Base-by-base conservation (phyloP, 2,329 filamentous ascomycete species). In the Thelonectria rubi region DNA sequence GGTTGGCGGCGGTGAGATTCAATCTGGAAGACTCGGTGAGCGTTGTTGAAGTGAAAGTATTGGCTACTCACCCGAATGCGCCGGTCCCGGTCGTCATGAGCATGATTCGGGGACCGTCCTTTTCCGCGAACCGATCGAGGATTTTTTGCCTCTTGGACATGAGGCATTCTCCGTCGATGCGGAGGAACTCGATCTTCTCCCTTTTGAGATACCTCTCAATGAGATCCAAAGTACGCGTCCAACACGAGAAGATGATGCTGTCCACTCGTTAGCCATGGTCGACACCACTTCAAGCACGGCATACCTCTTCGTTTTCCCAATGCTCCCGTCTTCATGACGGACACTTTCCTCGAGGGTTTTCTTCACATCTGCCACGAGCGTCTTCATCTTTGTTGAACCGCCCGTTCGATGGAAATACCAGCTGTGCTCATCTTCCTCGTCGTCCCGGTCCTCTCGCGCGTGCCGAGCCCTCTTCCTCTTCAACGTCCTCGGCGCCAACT, bases 71-170 rank as follows among this genome's bases (percentile, higher is more conserved):
- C 82, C 82, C 82, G 30, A 81, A 79, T 0, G 81, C 83, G 0
- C 82, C 83, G 0, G 82, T 84, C 0, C 83, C 82, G 0, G 79
- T 81, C 0, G 81, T 85, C 82, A 86, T 85, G 15, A 86, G 76
- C 1, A 86, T 72, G 0, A 85, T 77, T 0, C 69, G 73, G 0
- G 72, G 56, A 0, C 70, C 61, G 0, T 61, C 55, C 0, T 72
- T 64, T 0, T 62, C 63, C 0, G 71, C 69, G 47, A 85, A 84
- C 0, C 73, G 63, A 0, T 78, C 66, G 0, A 85, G 71, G 0
- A 77, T 78, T 0, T 59, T 64, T 34, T 81, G 75, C 0, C 82
- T 70, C 24, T 77, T 71, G 0, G 63, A 57, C 1, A 79, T 72
- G 0, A 77, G 71, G 15, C 72, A 77, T 0, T 77, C 73, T 2